phyloP scores from a whole-genome alignment of 441 rosid species.

The Pelargonium myrrhifolium region DNA sequence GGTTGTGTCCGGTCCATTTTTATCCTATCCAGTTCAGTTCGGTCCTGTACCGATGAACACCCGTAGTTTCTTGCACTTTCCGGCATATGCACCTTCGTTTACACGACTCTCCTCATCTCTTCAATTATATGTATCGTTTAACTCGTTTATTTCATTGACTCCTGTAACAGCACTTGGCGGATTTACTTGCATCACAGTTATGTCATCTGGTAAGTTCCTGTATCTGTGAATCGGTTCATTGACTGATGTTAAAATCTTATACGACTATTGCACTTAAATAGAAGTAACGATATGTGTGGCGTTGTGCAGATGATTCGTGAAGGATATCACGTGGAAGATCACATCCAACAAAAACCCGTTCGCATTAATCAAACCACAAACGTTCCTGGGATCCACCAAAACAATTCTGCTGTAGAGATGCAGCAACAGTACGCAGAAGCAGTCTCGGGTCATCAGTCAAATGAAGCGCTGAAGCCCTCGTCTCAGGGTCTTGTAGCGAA shows the following conservation, averaged over 20 bases:
- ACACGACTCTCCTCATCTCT: not conserved
- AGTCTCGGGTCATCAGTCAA: conserved; percentile 4
- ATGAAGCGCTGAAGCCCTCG: conserved; percentile 50
- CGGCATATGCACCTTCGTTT: conserved; percentile 26
- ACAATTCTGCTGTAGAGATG: conserved; percentile 46
- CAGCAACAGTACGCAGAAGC: conserved; percentile 41
- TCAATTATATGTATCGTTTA: conserved; percentile 13
- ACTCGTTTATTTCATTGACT: conserved; percentile 23
- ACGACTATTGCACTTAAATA: conserved; percentile 1
- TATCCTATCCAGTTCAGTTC: too few relatives aligned
- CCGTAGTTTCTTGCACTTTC: conserved; percentile 11
- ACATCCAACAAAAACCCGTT: conserved; percentile 44
- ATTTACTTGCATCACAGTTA: conserved; percentile 75
- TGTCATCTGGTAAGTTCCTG: conserved; percentile 54
- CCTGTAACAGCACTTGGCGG: conserved; percentile 66
- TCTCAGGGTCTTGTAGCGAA: conserved; percentile 46
- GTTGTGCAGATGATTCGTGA: conserved; percentile 59
- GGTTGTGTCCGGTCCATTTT: too few relatives aligned
- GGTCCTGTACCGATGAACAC: not conserved
- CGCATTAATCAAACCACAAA: conserved; percentile 42
- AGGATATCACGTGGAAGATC: conserved; percentile 51
- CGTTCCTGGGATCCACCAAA: conserved; percentile 38
- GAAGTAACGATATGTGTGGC: conserved; percentile 20
- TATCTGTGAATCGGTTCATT: conserved; percentile 6
- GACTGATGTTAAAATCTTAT: not conserved